These are phyloP conservation scores for Fusarium redolens DNA, from an alignment of 2,329 filamentous ascomycete species.

Conservation along the genomic window DNA sequence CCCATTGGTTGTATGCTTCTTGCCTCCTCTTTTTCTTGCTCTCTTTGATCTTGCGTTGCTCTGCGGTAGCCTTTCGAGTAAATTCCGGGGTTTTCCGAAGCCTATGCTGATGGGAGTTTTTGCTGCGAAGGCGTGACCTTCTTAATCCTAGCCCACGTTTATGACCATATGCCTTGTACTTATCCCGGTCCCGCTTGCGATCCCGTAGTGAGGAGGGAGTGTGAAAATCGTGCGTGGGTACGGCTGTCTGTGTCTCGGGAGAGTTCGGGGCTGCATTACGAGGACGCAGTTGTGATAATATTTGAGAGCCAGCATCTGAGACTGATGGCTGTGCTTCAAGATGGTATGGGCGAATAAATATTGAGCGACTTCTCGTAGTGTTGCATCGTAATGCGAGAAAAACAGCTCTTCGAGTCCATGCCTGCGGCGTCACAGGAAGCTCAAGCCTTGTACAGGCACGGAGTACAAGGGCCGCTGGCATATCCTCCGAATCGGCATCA, in stretches of 20 bases:
- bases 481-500: slow-evolving; percentile 39
- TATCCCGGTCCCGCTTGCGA: background rate
- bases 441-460: slow-evolving; percentile 42
- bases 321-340: background rate
- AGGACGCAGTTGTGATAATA: slow-evolving; percentile 35
- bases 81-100: background rate
- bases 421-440: slow-evolving; percentile 21
- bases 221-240: background rate
- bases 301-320: slow-evolving; percentile 12
- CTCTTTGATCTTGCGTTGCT: background rate
- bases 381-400: slow-evolving; percentile 27
- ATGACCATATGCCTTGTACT: background rate
- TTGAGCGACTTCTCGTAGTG: background rate
- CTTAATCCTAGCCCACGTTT: background rate
- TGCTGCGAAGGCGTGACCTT: background rate
- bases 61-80: slow-evolving; percentile 4
- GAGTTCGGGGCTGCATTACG: slow-evolving; percentile 9
- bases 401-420: slow-evolving; percentile 32
- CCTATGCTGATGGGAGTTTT: background rate
- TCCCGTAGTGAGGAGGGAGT: background rate
- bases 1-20: slow-evolving; percentile 47
- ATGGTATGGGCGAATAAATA: slow-evolving; percentile 27
- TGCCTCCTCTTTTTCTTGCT: slow-evolving; percentile 8
- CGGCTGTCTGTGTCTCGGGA: background rate
- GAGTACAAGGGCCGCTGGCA: slow-evolving; percentile 41